Evolutionary conservation across 306 rosid genomes (phyloP), one percentile per base, ranked within the genome.

Genomic region (Geum urbanum): DNA sequence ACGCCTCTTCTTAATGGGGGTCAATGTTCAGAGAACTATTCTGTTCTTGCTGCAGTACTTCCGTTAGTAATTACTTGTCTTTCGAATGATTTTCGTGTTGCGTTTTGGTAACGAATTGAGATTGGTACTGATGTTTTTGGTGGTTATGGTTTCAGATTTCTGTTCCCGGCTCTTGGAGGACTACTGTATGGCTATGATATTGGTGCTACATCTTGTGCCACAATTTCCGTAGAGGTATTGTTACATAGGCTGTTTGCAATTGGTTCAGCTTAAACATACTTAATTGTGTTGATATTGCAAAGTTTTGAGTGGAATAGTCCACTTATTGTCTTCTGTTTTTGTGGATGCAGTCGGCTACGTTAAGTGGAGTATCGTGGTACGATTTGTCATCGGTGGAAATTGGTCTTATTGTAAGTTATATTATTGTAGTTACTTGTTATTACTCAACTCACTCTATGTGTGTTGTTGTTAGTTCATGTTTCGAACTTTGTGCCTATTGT

Each of bases 161-260:
- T 94, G 57, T 94, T 94, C 87, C 99, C 97, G 1, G 99, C 99
- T 74, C 74, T 94, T 18, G 99, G 97, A 70, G 99, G 99, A 70
- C 79, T 91, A 19, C 84, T 91, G 22, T 94, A 76, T 85, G 99
- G 99, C 76, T 94, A 94, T 63, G 97, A 94, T 69, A 94, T 94
- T 52, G 99, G 99, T 58, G 89, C 95, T 52, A 94, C 98, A 54
- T 87, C 96, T 67, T 83, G 80, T 74, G 97, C 99, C 48, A 84
- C 94, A 70, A 82, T 94, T 70, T 89, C 94, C 40, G 54, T 94
- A 56, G 71, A 78, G 97, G 98, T 92, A 85, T 52, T 47, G 68
- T 74, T 71, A 22, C 66, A 37, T 18, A 39, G 3, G 6, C 16
- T 35, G 2, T 61, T 15, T 39, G 43, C 37, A 37, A 19, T 12